Percentiles rank a stretch among this genome's conserved stretches.
Conservation (phyloP, 2,329 filamentous ascomycete species). For the Chaetomiaceae sp. region DNA sequence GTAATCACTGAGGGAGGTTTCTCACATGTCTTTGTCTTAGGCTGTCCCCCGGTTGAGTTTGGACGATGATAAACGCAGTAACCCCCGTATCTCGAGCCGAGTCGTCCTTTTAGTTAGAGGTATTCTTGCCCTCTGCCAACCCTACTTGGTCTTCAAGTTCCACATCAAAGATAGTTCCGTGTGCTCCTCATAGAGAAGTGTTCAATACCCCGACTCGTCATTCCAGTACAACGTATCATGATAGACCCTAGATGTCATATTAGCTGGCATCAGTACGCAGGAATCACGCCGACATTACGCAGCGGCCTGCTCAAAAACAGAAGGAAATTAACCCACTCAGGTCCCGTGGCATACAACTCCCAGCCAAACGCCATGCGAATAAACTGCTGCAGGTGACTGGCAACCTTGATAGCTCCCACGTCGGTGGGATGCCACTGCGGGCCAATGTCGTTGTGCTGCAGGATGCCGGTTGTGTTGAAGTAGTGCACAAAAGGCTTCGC, state of each 20-base stretch:
- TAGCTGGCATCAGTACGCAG: too few relatives aligned
- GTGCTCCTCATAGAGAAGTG: neutral
- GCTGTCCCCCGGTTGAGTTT: too few relatives aligned
- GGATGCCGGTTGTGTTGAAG: conserved; percentile 57
- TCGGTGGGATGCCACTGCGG: conserved; percentile 58
- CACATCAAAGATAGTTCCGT: neutral
- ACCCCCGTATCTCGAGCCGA: neutral
- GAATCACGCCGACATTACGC: too few relatives aligned
- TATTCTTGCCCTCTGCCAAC: too few relatives aligned
- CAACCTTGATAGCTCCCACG: conserved; percentile 57
- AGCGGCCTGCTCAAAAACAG: neutral
- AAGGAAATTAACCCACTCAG: conserved; percentile 41
- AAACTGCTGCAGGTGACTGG: conserved; percentile 55
- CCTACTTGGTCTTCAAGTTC: too few relatives aligned
- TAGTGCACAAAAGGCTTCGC: conserved; percentile 51
- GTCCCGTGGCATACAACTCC: conserved; percentile 50
- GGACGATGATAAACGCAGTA: too few relatives aligned
- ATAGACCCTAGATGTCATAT: conserved; percentile 30
- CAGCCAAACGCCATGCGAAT: conserved; percentile 53
- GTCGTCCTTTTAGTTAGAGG: neutral
- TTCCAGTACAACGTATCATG: conserved; percentile 52
- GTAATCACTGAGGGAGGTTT: too few relatives aligned
- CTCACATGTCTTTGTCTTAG: too few relatives aligned
- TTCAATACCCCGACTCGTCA: conserved; percentile 41
- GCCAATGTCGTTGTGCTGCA: conserved; percentile 59